Evolutionary conservation across 225 moss, liverwort and hornwort genomes (phyloP), one percentile per base, ranked within the genome.

Genomic region (Bryoerythrophyllum caledonicum): DNA sequence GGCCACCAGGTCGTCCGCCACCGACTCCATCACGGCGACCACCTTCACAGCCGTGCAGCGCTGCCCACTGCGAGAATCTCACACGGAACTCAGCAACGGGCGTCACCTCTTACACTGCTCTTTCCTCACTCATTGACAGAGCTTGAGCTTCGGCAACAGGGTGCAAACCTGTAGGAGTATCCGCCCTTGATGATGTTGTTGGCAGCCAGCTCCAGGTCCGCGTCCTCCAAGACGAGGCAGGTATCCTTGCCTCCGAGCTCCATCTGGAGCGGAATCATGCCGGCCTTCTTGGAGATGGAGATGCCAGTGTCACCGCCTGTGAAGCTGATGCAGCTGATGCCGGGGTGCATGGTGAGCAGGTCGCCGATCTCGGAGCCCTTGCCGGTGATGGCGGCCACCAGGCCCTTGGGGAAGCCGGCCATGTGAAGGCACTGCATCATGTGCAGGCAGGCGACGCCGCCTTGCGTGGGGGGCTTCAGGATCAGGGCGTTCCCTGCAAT

Each of bases 231-330:
- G 13, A 96, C 94, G 30, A 96, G 89, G 59, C 94, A 94, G 2
- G 88, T 86, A 74, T 94, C 96, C 77, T 96, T 96, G 65, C 96
- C 96, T 68, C 96, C 94, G 6, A 96, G 88, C 72, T 94, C 96
- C 96, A 94, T 96, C 74, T 96, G 96, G 48, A 96, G 90, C 20
- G 96, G 96, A 49, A 96, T 83, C 96, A 96, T 96, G 20, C 91
- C 88, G 21, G 91, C 86, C 76, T 94, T 96, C 67, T 79, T 91
- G 49, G 96, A 90, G 27, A 96, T 96, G 2, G 96, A 74, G 55
- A 96, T 74, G 46, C 92, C 96, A 6, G 96, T 94, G 26, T 96
- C 96, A 77, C 96, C 96, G 72, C 96, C 92, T 24, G 94, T 96
- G 60, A 96, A 96, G 75, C 96, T 94, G 59, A 96, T 94, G 68